Percentiles rank a stretch among this genome's conserved stretches.
These are phyloP conservation scores for Ophiostoma tasmaniense DNA, from an alignment of 2,329 filamentous ascomycete species.

Conservation along the genomic window DNA sequence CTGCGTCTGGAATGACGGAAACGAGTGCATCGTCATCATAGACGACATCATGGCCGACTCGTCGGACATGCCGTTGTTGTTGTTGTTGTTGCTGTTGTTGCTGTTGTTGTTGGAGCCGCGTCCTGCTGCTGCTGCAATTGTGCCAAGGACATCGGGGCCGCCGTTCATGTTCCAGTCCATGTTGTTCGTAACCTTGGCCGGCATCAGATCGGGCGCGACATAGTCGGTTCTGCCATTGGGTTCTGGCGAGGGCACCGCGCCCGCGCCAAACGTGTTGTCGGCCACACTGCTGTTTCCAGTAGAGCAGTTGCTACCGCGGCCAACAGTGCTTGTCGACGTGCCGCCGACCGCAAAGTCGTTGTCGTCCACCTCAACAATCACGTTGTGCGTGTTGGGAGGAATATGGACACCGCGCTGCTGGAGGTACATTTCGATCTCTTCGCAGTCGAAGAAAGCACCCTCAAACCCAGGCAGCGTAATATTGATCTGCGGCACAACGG, in stretches of 20 bases:
- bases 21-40: neutral
- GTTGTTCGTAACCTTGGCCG: no score
- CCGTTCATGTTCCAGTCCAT: neutral
- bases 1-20: neutral
- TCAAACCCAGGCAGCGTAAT: slow-evolving; percentile 54
- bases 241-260: neutral
- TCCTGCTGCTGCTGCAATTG: neutral
- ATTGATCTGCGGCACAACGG: slow-evolving; percentile 40
- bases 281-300: neutral
- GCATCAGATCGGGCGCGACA: neutral
- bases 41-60: neutral
- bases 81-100: neutral
- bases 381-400: slow-evolving; percentile 50
- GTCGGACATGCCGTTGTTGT: neutral
- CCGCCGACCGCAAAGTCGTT: slow-evolving; percentile 30
- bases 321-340: neutral
- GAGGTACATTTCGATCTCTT: slow-evolving; percentile 70
- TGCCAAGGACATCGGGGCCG: neutral
- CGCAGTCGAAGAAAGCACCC: slow-evolving; percentile 67
- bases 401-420: slow-evolving; percentile 54
- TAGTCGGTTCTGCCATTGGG: neutral
- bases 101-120: neutral
- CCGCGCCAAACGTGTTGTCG: neutral
- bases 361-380: slow-evolving; percentile 48
- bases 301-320: neutral